Evolutionary conservation across 2,329 filamentous ascomycete species (phyloP).

Genomic region (Pezicula rhizophila): DNA sequence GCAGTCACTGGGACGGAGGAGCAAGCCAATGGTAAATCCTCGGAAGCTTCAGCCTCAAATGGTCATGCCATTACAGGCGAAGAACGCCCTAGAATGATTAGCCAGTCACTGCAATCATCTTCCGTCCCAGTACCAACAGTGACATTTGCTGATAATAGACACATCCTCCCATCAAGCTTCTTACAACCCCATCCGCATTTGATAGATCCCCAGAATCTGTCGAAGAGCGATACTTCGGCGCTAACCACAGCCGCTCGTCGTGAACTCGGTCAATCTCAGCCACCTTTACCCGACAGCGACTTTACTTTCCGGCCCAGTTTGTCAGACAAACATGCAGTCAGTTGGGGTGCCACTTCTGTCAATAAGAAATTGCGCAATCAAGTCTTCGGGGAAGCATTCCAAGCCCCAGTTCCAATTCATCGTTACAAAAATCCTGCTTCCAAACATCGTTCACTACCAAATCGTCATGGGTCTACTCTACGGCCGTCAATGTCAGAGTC

Average conservation of each 20-base stretch:
- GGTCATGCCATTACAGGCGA: constrained; percentile 21
- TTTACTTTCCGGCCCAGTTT: constrained; percentile 35
- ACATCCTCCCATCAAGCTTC: constrained; percentile 82
- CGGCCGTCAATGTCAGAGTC: constrained; percentile 26
- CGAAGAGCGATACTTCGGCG: constrained; percentile 16
- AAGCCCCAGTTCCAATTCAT: constrained; percentile 75
- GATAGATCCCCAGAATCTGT: constrained; percentile 18
- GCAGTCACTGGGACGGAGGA: constrained; percentile 21
- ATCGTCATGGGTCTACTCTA: constrained; percentile 36
- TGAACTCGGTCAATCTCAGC: constrained; percentile 20
- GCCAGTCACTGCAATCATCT: constrained; percentile 68
- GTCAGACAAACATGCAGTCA: constrained; percentile 53
- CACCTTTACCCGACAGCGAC: constrained; percentile 9
- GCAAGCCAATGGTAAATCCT: constrained; percentile 3
- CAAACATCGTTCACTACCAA: constrained; percentile 58
- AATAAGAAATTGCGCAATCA: constrained; percentile 85
- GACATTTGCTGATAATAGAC: constrained; percentile 87
- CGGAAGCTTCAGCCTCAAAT: constrained; percentile 4
- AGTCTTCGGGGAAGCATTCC: constrained; percentile 89
- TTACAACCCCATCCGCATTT: constrained; percentile 53
- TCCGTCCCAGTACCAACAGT: constrained; percentile 75
- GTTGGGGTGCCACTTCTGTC: constrained; percentile 88
- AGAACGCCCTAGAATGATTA: constrained; percentile 43
- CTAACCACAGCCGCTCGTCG: constrained; percentile 27
- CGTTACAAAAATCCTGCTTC: constrained; percentile 62